These are phyloP conservation scores for Solanum microdontum DNA, from an alignment of 257 asterid species.

Conservation along the genomic window DNA sequence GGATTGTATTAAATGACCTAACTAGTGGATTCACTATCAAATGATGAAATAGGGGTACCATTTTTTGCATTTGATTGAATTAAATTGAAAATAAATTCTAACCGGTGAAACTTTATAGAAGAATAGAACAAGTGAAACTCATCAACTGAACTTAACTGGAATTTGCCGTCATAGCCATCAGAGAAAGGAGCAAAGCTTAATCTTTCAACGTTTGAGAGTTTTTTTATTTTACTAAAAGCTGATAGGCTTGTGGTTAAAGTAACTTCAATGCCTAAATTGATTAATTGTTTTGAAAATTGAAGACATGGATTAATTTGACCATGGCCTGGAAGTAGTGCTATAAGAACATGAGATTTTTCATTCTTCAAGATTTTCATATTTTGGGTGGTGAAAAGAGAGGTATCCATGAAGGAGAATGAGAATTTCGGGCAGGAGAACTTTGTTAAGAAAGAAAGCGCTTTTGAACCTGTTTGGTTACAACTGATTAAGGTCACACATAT, in stretches of 20 bases:
- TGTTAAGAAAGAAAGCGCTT: no score
- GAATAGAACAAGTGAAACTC: not conserved
- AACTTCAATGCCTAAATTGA: not conserved
- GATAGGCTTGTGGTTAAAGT: not conserved
- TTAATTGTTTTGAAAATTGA: not conserved
- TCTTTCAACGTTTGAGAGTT: not conserved
- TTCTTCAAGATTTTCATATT: no score
- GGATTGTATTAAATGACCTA: no score
- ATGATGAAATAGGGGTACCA: not conserved
- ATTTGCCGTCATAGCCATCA: not conserved
- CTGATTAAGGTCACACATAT: not conserved
- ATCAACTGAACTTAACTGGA: not conserved
- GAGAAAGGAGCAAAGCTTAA: not conserved
- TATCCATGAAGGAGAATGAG: not conserved
- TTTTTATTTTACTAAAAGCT: not conserved
- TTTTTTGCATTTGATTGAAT: not conserved
- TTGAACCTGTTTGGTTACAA: not conserved
- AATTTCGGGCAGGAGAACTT: no score
- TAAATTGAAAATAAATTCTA: not conserved
- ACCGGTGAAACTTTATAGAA: not conserved
- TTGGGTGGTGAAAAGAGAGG: not conserved
- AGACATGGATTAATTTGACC: constrained; percentile 21
- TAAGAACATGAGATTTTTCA: constrained; percentile 4
- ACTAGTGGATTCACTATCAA: no score
- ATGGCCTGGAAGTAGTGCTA: constrained; percentile 11